A percentile compares a stretch with the other conserved stretches of the same genome.
These are phyloP conservation scores for Citrus cavaleriei DNA, from an alignment of 345 rosid genomes.

Conservation along the genomic window DNA sequence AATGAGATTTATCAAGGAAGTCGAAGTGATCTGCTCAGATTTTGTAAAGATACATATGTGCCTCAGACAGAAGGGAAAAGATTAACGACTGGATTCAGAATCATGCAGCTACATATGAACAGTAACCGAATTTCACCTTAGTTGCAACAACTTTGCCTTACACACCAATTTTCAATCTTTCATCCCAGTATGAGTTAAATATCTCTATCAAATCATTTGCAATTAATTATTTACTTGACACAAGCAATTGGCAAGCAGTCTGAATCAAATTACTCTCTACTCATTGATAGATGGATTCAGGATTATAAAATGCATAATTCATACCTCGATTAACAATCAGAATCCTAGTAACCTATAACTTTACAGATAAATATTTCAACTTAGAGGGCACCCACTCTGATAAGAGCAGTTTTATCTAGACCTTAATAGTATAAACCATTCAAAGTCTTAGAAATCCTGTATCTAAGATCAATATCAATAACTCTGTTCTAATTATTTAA, in stretches of 20 bases:
- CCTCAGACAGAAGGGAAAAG: too few relatives aligned
- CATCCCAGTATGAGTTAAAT: neutral
- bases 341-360: neutral
- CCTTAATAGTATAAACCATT: neutral
- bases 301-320: neutral
- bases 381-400: neutral
- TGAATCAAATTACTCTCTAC: neutral
- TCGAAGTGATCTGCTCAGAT: neutral
- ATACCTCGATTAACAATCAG: neutral
- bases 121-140: neutral
- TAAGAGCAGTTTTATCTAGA: neutral
- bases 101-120: neutral
- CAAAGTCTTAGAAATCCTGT: neutral
- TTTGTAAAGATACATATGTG: neutral
- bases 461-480: neutral
- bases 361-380: neutral
- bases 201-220: neutral
- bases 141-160: neutral
- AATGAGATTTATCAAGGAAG: neutral
- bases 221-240: neutral
- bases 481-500: neutral
- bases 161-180: neutral
- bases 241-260: neutral
- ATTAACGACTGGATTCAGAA: neutral
- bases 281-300: neutral